A percentile compares a stretch with the other conserved stretches of the same genome.
Evolutionary conservation across 345 rosid genomes (phyloP).

Genomic region (Hibiscus trionum): DNA sequence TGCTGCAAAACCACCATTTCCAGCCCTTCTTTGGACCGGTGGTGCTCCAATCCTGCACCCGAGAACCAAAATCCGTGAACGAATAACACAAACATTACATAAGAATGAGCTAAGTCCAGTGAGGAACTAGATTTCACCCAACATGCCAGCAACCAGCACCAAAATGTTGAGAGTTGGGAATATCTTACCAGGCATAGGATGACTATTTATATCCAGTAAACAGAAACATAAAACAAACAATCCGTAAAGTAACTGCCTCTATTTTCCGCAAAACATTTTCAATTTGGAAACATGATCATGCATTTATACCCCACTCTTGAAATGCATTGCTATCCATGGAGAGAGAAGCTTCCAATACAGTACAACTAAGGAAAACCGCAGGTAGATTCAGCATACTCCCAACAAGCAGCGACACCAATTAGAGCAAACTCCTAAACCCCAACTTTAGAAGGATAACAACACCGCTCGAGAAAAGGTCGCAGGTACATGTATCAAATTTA

Average conservation of each 20-base stretch:
- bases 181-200: slow-evolving; percentile 22
- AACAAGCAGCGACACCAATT: slow-evolving; percentile 6
- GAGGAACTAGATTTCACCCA: neutral
- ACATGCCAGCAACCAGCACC: slow-evolving; percentile 10
- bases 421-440: slow-evolving; percentile 7
- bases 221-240: slow-evolving; percentile 26
- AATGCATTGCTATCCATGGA: neutral
- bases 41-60: slow-evolving; percentile 27
- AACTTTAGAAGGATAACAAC: neutral
- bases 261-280: slow-evolving; percentile 4
- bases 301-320: slow-evolving; percentile 14
- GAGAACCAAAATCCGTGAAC: slow-evolving; percentile 13
- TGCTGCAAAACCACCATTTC: slow-evolving; percentile 26
- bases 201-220: slow-evolving; percentile 23
- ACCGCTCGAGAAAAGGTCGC: slow-evolving; percentile 7
- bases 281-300: slow-evolving; percentile 16
- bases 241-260: slow-evolving; percentile 12
- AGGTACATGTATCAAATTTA: slow-evolving; percentile 1
- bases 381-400: slow-evolving; percentile 3
- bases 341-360: slow-evolving; percentile 4
- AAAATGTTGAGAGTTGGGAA: slow-evolving; percentile 7
- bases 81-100: neutral
- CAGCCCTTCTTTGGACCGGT: slow-evolving; percentile 30
- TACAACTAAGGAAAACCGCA: slow-evolving; percentile 3
- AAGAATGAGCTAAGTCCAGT: neutral